Evolutionary conservation across 2,329 filamentous ascomycete genomes (phyloP), one percentile per base, ranked within the genome.

Genomic region (Monosporascus sp.): DNA sequence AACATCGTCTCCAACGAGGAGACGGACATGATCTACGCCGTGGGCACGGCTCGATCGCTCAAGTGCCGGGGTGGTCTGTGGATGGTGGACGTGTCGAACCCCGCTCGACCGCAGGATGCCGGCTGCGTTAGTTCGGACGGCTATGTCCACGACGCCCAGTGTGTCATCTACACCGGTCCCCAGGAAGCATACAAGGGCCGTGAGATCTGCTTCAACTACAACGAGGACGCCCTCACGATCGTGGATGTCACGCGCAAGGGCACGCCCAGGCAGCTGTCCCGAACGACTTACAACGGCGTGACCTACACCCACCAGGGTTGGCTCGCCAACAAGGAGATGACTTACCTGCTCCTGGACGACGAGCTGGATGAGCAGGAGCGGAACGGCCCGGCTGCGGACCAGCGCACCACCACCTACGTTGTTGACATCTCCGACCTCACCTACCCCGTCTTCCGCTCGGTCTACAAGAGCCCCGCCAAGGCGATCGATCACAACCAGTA

Each of bases 121-220:
- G 81, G 81, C 41, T 84, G 80, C 60, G 77, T 77, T 7, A 71
- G 74, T 20, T 62, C 73, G 18, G 81, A 84, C 62, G 80, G 80
- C 37, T 84, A 85, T 63, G 80, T 84, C 17, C 81, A 85, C 64
- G 81, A 84, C 59, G 81, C 81, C 2, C 80, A 85, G 66, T 84
- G 81, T 63, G 68, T 85, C 40, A 73, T 77, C 55, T 81, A 80
- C 67, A 72, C 72, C 18, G 78, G 78, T 0, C 77, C 78, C 0
- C 74, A 80, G 57, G 65, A 60, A 20, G 63, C 69, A 51, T 79
- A 74, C 60, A 64, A 65, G 5, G 77, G 75, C 50, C 69, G 66
- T 22, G 76, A 81, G 57, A 77, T 81, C 64, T 81, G 78, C 72
- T 80, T 79, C 60, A 77, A 75, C 37, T 81, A 79, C 72, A 80